Evolutionary conservation across 208 protist species (phyloP), one percentile per base, ranked within the genome.

Genomic region (Trypanosomatidae sp.): DNA sequence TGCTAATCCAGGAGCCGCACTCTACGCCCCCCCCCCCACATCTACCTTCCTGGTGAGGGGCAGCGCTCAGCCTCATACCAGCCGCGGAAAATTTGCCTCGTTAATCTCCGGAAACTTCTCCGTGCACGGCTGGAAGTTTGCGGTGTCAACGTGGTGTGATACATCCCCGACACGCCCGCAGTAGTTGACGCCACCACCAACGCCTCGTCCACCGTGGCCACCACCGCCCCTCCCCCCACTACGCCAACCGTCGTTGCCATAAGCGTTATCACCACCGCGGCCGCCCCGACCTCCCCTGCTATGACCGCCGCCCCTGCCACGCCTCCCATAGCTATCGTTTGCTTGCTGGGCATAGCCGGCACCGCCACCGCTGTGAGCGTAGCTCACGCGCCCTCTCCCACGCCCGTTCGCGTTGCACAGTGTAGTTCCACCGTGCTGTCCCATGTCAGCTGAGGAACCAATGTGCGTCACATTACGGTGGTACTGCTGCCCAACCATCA

Each of bases 401-500:
- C 69, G 25, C n/a, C 52, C 52, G 59, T 69, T 74, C 17, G 46
- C 36, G 44, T 55, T 41, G 44, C 15, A 33, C 10, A 66, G 39
- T 30, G 69, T 17, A 64, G 30, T 43, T 36, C 76, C 71, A 19
- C 28, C 65, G 46, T 68, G 49, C 3, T 28, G n/a, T 5, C n/a
- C 28, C 12, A 65, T 33, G 39, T 53, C 49, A 64, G 0, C 43
- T 7, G 69, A 3, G 1, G 64, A 55, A 22, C 69, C 70, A 19
- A 28, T 50, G 44, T 41, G 36, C 28, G 39, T 41, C 17, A 53
- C 41, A 13, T 71, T 66, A 9, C 43, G 19, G n/a, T 47, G 53
- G 64, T 79, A 78, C 46, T 82, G 78, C 66, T 71, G 75, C 0
- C 87, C 83, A 8, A 89, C 77, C 19, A 71, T 58, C 22, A 96